Evolutionary conservation across 768 basidiomycete genomes (phyloP).

Genomic region (Coprinopsis strossmayeri): DNA sequence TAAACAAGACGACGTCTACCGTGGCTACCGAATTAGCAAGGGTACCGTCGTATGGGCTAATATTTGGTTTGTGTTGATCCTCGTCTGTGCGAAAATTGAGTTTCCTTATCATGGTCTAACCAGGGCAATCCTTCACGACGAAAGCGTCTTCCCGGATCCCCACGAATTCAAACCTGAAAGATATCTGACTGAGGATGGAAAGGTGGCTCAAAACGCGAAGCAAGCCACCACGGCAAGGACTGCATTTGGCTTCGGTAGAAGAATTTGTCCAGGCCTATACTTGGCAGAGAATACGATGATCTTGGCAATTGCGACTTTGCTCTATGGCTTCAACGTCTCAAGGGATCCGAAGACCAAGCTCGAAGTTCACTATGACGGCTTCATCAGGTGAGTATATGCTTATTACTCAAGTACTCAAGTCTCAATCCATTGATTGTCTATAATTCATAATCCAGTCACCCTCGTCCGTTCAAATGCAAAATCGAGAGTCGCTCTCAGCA

Average conservation of each 20-base stretch:
- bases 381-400: conserved; percentile 4
- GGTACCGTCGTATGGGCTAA: conserved; percentile 10
- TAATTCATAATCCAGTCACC: conserved; percentile 35
- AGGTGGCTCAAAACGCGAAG: background rate
- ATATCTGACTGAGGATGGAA: conserved; percentile 6
- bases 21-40: conserved; percentile 13
- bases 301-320: conserved; percentile 23
- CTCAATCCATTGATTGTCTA: background rate
- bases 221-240: background rate
- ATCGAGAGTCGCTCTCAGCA: conserved; percentile 26
- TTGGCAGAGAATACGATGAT: conserved; percentile 24
- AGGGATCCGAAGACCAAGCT: conserved; percentile 22
- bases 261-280: conserved; percentile 31
- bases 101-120: background rate
- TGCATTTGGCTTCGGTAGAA: conserved; percentile 15
- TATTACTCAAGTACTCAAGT: background rate
- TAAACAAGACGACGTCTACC: conserved; percentile 11
- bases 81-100: too few species aligned
- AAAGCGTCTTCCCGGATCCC: conserved; percentile 7
- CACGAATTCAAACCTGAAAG: conserved; percentile 12
- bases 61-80: conserved; percentile 1
- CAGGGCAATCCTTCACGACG: conserved; percentile 13
- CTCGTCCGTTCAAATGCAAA: conserved; percentile 33
- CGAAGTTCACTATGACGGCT: conserved; percentile 2
- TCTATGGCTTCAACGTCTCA: conserved; percentile 22